Evolutionary conservation across 306 rosid genomes (phyloP).

Genomic region (Mucuna pruriens): DNA sequence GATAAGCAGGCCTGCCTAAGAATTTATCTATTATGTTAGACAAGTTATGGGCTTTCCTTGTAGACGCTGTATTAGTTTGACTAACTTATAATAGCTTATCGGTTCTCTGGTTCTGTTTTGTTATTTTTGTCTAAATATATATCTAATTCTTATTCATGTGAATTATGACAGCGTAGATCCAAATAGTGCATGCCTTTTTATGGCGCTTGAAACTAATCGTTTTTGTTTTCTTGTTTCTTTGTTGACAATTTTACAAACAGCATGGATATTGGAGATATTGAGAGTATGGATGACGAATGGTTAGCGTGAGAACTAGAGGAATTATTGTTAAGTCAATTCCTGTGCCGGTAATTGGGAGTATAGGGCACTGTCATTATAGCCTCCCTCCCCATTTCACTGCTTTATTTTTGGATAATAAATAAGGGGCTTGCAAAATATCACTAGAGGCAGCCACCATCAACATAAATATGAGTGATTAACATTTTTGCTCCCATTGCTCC

Average conservation of each 20-base stretch:
- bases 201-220: constrained; percentile 15
- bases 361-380: constrained; percentile 28
- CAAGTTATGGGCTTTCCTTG: not conserved
- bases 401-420: constrained; percentile 48
- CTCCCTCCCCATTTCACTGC: constrained; percentile 13
- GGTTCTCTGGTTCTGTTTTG: not conserved
- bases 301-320: constrained; percentile 57
- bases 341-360: constrained; percentile 42
- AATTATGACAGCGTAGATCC: not conserved
- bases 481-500: constrained; percentile 31
- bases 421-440: constrained; percentile 55
- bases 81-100: not conserved
- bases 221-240: not conserved
- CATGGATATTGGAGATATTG: constrained; percentile 89
- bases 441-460: constrained; percentile 45
- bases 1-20: not conserved
- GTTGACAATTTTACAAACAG: constrained; percentile 48
- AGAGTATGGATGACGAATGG: constrained; percentile 85
- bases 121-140: not conserved
- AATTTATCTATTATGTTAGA: constrained; percentile 19
- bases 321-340: constrained; percentile 55
- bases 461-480: constrained; percentile 39
- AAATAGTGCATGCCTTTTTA: not conserved
- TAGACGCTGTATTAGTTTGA: constrained; percentile 35
- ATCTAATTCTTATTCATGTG: not conserved